Base-by-base conservation (phyloP, 2,329 filamentous ascomycete genomes). In the Tolypocladium album region DNA sequence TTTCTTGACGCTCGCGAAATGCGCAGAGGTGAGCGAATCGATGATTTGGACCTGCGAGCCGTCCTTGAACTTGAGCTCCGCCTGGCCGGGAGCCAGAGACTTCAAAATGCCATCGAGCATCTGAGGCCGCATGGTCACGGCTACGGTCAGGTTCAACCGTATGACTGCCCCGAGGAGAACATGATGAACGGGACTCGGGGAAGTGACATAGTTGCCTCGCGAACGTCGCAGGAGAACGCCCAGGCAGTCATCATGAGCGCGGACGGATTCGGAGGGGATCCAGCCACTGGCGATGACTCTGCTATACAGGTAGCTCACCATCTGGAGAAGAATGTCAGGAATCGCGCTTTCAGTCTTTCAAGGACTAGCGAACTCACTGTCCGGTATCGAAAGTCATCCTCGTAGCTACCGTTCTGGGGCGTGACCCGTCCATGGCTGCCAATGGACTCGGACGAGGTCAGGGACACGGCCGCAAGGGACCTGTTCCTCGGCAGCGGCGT, bases 91-190 rank as follows among this genome's bases (percentile, higher is more conserved):
- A 9, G 72, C 61, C 31, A 81, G 62, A 0, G 71, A 71, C n/a
- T 71, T 68, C 61, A 79, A 71, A 42, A 81, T 75, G 20, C 75
- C 75, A 24, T 75, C 71, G 36, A 77, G 77, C 59, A 78, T 77
- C 55, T 79, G 73, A 1, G 77, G 76, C 12, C 74, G 75, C 75
- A 82, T 79, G 12, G 79, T 81, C 61, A 80, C 72, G 17, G 77
- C 78, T 40, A 79, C 76, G 20, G 72, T 70, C 24, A 77, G 71
- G 62, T 79, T 79, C 59, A 81, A 71, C 58, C 72, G 73, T 58
- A 74, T 72, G 8, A 78, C 74, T 9, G 78, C 76, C 4, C 67
- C 72, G 13, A 78, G 64, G 11, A 81, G 69, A 12, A 71, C 64
- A 20, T 69, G 69, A 57, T 75, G 68, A 13, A 78, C 61, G 6